phyloP scores from a whole-genome alignment of 1,284 basidiomycete species.

The Puccinia hordei region DNA sequence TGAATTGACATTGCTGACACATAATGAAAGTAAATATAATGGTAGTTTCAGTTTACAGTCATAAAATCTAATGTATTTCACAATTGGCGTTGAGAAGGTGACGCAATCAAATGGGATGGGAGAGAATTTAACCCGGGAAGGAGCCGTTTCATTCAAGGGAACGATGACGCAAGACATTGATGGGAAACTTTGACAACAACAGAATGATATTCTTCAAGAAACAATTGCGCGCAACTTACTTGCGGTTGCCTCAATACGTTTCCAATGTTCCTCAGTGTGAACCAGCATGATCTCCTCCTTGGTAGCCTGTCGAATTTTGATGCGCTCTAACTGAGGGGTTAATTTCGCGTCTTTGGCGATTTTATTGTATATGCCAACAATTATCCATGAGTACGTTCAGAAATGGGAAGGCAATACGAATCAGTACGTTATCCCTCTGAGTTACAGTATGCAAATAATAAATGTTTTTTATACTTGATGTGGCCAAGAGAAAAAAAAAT shows the following conservation, averaged over 20 bases:
- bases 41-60: slow-evolving; percentile 54
- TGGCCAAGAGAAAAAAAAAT: background rate
- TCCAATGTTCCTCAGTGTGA: slow-evolving; percentile 86
- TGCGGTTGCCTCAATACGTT: slow-evolving; percentile 68
- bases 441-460: too few species aligned
- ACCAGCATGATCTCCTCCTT: slow-evolving; percentile 81
- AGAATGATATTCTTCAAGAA: background rate
- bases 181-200: background rate
- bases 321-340: slow-evolving; percentile 72
- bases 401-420: background rate
- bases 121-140: background rate
- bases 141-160: slow-evolving; percentile 3
- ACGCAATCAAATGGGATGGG: background rate
- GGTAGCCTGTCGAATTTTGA: slow-evolving; percentile 74
- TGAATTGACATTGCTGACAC: slow-evolving; percentile 70
- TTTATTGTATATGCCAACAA: background rate
- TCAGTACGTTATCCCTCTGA: background rate
- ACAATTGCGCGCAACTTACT: slow-evolving; percentile 7
- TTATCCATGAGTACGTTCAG: background rate
- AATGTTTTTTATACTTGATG: background rate
- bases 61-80: background rate
- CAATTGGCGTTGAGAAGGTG: background rate
- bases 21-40: slow-evolving; percentile 48
- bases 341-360: slow-evolving; percentile 63
- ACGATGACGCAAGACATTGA: background rate